Base-by-base conservation (phyloP, 768 basidiomycete species). In the Panellus pusillus region DNA sequence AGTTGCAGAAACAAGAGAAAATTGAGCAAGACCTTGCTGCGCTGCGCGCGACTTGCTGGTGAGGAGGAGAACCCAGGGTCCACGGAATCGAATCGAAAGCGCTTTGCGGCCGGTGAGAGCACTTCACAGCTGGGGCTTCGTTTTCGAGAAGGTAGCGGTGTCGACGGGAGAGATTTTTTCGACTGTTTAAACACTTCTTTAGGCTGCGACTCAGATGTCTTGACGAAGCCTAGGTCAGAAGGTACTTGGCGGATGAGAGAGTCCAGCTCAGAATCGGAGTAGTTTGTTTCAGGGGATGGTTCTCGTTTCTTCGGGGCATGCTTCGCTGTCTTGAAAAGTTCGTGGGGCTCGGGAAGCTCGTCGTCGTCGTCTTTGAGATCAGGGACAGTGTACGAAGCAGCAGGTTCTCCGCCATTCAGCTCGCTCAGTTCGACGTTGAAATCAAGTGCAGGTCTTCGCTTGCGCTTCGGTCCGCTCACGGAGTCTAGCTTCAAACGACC, bases 391-490 rank as follows among this genome's bases (percentile, higher is more conserved):
- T 58, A 59, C 51, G 46, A 65, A 47, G 41, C 63, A 60, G 42
- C 29, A 11, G 49, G 52, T 24, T 45, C 46, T 35, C 18, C 50
- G 35, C 70, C 70, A n/a, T 66, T 66, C 45, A 82, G 53, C 47
- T 73, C 67, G 6, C 78, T 66, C 43, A 86, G 76, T 46, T 80
- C 71, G 19, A 86, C 58, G 53, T 81, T 73, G 55, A 83, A 82
- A 55, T 81, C 72, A 20, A 78, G 74, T 3, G 61, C 55, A 8
- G 66, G 36, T 45, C 64, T 65, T 12, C 56, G 61, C 56, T 70
- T 72, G 42, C 64, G 65, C 53, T 71, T 72, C n/a, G 56, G 61
- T 47, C 61, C 52, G 28, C 41, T 41, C 11, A 58, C 52, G 38
- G 66, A 52, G 20, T 72, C 69, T n/a, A 79, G 57, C 61, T 81